Evolutionary conservation across 1,284 basidiomycete genomes (phyloP).

Genomic region (Pseudozyma hubeiensis): DNA sequence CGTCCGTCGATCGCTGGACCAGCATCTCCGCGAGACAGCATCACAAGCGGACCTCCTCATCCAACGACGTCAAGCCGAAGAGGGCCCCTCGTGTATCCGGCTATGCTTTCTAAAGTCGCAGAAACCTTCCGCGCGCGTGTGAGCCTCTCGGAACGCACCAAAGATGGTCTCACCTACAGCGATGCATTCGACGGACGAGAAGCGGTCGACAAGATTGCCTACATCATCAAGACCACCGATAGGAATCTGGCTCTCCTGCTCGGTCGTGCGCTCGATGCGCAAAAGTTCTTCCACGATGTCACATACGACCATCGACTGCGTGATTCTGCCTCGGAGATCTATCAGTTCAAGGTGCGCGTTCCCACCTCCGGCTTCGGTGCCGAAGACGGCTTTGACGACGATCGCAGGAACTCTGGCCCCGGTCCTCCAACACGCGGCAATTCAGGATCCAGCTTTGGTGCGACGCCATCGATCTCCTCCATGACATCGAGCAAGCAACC

Average conservation of each 20-base stretch:
- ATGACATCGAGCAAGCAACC: constrained; percentile 62
- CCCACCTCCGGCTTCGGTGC: constrained; percentile 73
- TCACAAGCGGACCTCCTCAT: constrained; percentile 14
- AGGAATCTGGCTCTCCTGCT: constrained; percentile 92
- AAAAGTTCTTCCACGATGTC: constrained; percentile 99
- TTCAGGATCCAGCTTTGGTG: constrained; percentile 41
- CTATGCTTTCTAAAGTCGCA: constrained; percentile 91
- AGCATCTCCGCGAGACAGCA: constrained; percentile 45
- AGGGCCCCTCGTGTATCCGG: constrained; percentile 82
- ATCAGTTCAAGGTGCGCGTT: constrained; percentile 84
- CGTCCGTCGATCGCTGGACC: constrained; percentile 34
- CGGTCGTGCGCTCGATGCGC: constrained; percentile 93
- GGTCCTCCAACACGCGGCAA: constrained; percentile 32
- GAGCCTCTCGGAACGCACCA: constrained; percentile 80
- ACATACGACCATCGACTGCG: constrained; percentile 96
- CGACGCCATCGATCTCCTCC: constrained; percentile 39
- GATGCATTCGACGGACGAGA: constrained; percentile 96
- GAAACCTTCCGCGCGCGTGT: constrained; percentile 90
- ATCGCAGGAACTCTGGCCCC: constrained; percentile 23
- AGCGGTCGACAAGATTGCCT: constrained; percentile 94
- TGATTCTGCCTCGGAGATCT: constrained; percentile 88
- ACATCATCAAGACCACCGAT: constrained; percentile 98
- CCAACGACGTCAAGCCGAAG: constrained; percentile 25
- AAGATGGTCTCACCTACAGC: constrained; percentile 95
- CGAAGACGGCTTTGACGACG: constrained; percentile 45